Conservation (phyloP, 148 eudicot species). For the Rhododendron mucronatum region DNA sequence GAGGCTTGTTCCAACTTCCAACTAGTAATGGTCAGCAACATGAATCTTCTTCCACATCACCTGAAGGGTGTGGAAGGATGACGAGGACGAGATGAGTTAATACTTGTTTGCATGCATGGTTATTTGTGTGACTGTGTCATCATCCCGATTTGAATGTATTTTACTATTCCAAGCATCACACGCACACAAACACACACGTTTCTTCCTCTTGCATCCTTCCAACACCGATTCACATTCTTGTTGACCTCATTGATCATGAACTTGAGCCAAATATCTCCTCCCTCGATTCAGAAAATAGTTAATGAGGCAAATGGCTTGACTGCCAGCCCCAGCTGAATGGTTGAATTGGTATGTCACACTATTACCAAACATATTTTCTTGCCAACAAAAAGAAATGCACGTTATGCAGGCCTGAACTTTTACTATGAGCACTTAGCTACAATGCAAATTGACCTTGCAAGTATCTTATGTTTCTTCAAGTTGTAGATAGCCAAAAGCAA, state of each 20-base stretch:
- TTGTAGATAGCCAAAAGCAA: neutral
- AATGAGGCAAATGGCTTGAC: neutral
- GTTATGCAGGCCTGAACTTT: slow-evolving; percentile 1
- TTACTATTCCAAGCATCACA: neutral
- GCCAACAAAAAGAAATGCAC: neutral
- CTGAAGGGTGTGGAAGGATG: neutral
- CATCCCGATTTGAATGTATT: neutral
- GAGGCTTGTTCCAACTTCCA: neutral
- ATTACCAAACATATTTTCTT: neutral
- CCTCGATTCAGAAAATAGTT: neutral
- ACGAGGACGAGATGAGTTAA: neutral
- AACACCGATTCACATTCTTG: neutral
- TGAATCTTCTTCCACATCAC: neutral
- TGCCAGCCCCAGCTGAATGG: neutral
- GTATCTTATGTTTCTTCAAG: neutral
- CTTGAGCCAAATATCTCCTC: neutral
- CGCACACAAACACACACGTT: neutral
- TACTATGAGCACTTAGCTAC: neutral
- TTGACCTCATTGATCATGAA: neutral
- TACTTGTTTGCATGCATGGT: neutral
- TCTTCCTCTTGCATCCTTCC: neutral
- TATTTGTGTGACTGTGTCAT: neutral
- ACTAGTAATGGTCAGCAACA: neutral
- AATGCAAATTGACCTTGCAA: neutral
- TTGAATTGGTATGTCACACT: neutral